These are phyloP conservation scores for Kodamaea sagamina DNA, from an alignment of 805 yeast species.

Conservation along the genomic window DNA sequence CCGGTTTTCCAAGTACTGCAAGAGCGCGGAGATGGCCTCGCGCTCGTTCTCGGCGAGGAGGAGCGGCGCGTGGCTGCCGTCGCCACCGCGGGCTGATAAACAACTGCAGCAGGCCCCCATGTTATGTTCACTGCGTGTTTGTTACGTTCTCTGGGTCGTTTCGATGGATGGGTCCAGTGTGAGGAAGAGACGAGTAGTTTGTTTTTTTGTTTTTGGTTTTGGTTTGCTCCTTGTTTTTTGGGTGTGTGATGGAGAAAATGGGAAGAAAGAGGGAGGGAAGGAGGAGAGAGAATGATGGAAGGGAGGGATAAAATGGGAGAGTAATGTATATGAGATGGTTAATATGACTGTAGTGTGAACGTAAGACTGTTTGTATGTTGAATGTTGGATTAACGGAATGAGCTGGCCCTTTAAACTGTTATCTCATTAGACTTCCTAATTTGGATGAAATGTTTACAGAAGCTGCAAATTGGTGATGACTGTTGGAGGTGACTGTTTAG, in stretches of 20 bases:
- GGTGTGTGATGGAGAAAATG: neutral
- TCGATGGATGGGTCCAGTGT: no score
- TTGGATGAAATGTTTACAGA: no score
- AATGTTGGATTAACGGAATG: no score
- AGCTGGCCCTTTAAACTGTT: no score
- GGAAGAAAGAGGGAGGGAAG: neutral
- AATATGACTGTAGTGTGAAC: no score
- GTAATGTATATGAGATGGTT: neutral
- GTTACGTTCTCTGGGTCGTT: no score
- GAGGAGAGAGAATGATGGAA: no score
- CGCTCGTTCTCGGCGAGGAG: conserved; percentile 90
- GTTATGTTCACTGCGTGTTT: neutral
- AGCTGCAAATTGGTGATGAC: no score
- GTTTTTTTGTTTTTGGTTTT: neutral
- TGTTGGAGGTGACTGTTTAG: no score
- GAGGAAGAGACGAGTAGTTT: conserved; percentile 1
- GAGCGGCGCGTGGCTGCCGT: conserved; percentile 71
- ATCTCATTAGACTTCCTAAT: no score
- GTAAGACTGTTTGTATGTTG: no score
- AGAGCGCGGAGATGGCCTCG: conserved; percentile 88
- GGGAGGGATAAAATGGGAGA: no score
- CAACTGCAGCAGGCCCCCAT: conserved; percentile 50
- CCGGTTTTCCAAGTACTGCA: conserved; percentile 85
- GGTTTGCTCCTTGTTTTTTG: conserved; percentile 1
- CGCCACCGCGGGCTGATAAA: conserved; percentile 45